Percentiles rank a stretch among this genome's conserved stretches.
Conservation (phyloP, 306 rosid genomes). For the Trichosanthes truncata region DNA sequence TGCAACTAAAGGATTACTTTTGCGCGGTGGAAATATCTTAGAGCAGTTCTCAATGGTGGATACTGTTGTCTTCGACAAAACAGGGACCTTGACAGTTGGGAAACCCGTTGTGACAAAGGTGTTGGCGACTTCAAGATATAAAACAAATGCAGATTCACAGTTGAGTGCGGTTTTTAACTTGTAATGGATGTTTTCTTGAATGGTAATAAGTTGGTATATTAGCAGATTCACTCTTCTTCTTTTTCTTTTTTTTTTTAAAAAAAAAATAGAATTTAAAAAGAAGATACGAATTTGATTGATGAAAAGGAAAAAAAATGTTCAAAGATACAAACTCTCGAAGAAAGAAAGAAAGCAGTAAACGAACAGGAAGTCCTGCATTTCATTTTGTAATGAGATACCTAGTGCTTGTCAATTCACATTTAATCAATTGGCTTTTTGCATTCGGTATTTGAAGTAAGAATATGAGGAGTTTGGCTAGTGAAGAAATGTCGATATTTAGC, state of each 20-base stretch:
- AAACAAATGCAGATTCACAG: constrained; percentile 35
- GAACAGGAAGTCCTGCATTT: neutral
- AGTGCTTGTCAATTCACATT: neutral
- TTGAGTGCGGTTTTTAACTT: constrained; percentile 17
- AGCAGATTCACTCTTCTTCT: neutral
- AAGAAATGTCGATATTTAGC: neutral
- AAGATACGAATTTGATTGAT: too few relatives aligned
- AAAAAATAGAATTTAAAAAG: too few relatives aligned
- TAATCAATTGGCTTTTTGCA: neutral
- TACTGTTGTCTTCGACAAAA: constrained; percentile 84
- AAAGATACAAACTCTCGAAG: neutral
- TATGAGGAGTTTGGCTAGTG: neutral
- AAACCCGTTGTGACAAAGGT: constrained; percentile 83
- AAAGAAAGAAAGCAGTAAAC: neutral
- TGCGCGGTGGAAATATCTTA: constrained; percentile 89
- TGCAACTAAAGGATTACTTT: constrained; percentile 76
- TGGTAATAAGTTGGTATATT: neutral
- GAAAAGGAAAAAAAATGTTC: neutral
- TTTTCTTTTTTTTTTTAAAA: too few relatives aligned
- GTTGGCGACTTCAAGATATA: constrained; percentile 36
- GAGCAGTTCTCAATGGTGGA: constrained; percentile 87
- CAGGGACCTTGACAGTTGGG: constrained; percentile 94
- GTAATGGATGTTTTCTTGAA: neutral
- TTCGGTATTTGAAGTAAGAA: neutral
- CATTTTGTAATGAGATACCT: neutral